Conservation (phyloP, 345 rosid species). For the Ceriops decandra region DNA sequence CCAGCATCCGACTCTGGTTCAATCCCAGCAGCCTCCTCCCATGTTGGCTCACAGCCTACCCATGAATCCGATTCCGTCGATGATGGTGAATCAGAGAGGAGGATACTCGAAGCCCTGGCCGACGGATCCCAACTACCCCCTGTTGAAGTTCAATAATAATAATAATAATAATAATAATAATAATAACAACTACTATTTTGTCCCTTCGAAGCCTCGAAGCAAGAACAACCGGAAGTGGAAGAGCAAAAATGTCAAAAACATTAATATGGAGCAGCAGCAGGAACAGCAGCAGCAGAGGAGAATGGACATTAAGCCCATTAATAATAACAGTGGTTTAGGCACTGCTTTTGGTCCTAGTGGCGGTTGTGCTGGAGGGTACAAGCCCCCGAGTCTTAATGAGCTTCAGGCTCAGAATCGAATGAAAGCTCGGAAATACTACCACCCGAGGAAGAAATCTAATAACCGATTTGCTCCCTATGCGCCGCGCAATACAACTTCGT, state of each 20-base stretch:
- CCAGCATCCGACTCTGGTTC: conserved; percentile 40
- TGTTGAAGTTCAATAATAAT: conserved; percentile 20
- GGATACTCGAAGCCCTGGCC: conserved; percentile 35
- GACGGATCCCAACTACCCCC: conserved; percentile 20
- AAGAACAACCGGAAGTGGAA: conserved; percentile 56
- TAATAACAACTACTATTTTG: conserved; percentile 12
- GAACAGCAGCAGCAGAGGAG: conserved; percentile 40
- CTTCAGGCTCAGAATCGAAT: conserved; percentile 71
- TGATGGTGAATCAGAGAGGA: conserved; percentile 47
- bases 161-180: not conserved
- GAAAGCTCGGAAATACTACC: conserved; percentile 68
- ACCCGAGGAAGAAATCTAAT: conserved; percentile 56
- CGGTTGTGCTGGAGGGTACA: conserved; percentile 45
- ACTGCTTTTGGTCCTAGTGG: not conserved
- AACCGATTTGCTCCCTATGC: conserved; percentile 85
- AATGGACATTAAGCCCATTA: conserved; percentile 27
- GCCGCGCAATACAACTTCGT: conserved; percentile 86
- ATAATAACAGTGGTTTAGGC: conserved; percentile 21
- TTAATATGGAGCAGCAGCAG: conserved; percentile 23
- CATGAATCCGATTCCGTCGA: conserved; percentile 44
- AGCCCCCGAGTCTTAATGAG: conserved; percentile 81
- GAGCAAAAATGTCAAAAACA: conserved; percentile 51
- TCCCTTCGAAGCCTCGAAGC: conserved; percentile 26
- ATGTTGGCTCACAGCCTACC: conserved; percentile 21
- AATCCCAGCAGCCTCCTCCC: conserved; percentile 38